A percentile compares a stretch with the other conserved stretches of the same genome.
Conservation (phyloP, 2,329 filamentous ascomycete genomes). For the Ascomycota sp. region DNA sequence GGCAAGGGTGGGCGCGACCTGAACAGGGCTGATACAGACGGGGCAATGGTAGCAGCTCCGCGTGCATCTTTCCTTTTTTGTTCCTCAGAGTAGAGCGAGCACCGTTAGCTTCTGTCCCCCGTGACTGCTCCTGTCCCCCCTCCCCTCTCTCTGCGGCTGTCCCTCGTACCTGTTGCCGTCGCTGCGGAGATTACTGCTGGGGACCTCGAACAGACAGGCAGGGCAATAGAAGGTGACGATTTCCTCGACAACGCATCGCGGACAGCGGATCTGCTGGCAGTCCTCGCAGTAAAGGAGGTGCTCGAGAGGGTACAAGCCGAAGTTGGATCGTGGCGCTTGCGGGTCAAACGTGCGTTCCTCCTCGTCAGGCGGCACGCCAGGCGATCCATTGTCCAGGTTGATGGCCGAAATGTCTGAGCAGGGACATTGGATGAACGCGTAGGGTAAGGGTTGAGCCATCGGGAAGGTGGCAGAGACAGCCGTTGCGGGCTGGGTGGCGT, state of each 20-base stretch:
- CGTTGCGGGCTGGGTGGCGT: too few relatives aligned
- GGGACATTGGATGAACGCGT: constrained; percentile 47
- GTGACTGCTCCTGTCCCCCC: background rate
- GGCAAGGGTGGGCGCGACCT: constrained; percentile 44
- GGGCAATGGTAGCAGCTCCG: constrained; percentile 94
- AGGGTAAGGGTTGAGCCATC: constrained; percentile 35
- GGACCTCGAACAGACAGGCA: constrained; percentile 87
- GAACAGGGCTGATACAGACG: constrained; percentile 62
- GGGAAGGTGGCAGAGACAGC: too few relatives aligned
- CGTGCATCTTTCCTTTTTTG: constrained; percentile 55
- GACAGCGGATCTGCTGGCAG: constrained; percentile 88
- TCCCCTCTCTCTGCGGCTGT: background rate
- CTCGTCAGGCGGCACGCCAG: constrained; percentile 30
- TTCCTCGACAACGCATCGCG: constrained; percentile 79
- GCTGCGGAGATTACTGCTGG: constrained; percentile 75
- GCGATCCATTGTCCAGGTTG: constrained; percentile 1
- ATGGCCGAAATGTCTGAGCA: constrained; percentile 29
- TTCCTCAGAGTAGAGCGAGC: too few relatives aligned
- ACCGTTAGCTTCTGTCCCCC: too few relatives aligned
- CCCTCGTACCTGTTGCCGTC: constrained; percentile 67
- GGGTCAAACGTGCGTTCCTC: constrained; percentile 75
- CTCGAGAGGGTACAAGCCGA: constrained; percentile 81
- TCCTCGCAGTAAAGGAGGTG: constrained; percentile 93
- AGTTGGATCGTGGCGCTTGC: constrained; percentile 64
- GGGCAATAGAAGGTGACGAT: constrained; percentile 92